Conservation (phyloP, 1,139 yeast species). For the Pichia sp. region DNA sequence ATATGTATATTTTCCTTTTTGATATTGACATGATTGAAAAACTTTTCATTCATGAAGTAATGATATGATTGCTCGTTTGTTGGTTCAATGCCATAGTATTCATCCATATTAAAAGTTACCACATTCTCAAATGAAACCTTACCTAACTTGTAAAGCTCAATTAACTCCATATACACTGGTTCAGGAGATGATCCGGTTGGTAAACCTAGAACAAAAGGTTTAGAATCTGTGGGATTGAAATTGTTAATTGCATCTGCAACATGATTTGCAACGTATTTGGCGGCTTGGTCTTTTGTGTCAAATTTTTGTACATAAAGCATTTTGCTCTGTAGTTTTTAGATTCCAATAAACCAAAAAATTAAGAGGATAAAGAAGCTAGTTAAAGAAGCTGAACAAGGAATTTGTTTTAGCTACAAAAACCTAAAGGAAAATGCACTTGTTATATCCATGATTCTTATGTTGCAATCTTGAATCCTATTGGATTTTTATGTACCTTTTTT, state of each 20-base stretch:
- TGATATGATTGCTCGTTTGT: constrained; percentile 50
- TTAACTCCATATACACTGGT: constrained; percentile 46
- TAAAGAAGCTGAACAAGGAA: too few species aligned
- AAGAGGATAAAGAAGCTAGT: too few species aligned
- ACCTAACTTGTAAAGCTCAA: constrained; percentile 42
- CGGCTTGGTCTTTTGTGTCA: constrained; percentile 37
- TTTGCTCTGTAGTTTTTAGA: too few species aligned
- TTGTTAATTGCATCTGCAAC: constrained; percentile 41
- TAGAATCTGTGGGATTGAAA: constrained; percentile 42
- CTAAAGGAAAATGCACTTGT: neutral
- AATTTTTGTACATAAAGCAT: constrained; percentile 8
- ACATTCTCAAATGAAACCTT: constrained; percentile 47
- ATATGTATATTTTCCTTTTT: constrained; percentile 51
- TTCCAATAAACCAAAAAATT: too few species aligned
- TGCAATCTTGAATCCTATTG: neutral
- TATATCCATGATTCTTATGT: neutral
- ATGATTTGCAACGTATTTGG: constrained; percentile 45
- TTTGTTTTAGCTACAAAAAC: too few species aligned
- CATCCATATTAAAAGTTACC: constrained; percentile 61
- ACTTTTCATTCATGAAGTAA: constrained; percentile 54
- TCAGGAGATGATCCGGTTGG: constrained; percentile 68
- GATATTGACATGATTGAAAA: constrained; percentile 55
- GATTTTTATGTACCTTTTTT: too few species aligned
- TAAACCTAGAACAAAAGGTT: constrained; percentile 55
- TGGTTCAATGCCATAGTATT: constrained; percentile 48